Percentiles rank a stretch among this genome's conserved stretches.
These are phyloP conservation scores for Trichosporon faecale DNA, from an alignment of 1,284 basidiomycete genomes.

Conservation along the genomic window DNA sequence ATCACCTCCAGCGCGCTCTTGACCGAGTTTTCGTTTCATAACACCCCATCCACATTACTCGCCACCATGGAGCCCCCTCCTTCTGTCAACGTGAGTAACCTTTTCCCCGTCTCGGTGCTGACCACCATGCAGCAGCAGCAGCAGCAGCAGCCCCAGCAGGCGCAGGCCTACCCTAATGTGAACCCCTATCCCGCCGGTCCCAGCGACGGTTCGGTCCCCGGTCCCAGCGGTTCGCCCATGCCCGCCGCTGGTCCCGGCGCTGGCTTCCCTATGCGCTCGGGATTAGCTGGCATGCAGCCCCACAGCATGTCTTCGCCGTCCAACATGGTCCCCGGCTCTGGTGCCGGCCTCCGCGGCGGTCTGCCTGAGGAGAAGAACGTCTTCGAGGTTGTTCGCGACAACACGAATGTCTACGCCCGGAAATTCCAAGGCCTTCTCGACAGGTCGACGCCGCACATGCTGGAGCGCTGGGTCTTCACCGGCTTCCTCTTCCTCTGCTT, in stretches of 20 bases:
- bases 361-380: conserved; percentile 52
- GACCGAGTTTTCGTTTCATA: conserved; percentile 1
- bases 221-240: conserved; percentile 12
- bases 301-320: conserved; percentile 39
- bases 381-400: conserved; percentile 48
- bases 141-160: conserved; percentile 14
- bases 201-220: background rate
- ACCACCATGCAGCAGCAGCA: background rate
- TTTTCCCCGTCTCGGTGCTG: background rate
- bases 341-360: conserved; percentile 37
- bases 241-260: conserved; percentile 47
- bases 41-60: background rate
- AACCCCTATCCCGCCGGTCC: conserved; percentile 26
- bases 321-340: conserved; percentile 33
- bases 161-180: conserved; percentile 26
- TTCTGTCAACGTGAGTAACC: conserved; percentile 3
- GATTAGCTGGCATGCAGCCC: conserved; percentile 47
- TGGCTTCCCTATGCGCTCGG: conserved; percentile 49
- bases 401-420: conserved; percentile 47
- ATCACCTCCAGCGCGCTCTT: conserved; percentile 9
- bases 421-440: conserved; percentile 77
- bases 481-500: conserved; percentile 72
- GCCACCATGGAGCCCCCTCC: conserved; percentile 9
- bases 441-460: conserved; percentile 81
- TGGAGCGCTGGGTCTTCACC: conserved; percentile 86